phyloP scores from a whole-genome alignment of 192 early-diverging fungal species.

The Backusella mclennaniae region DNA sequence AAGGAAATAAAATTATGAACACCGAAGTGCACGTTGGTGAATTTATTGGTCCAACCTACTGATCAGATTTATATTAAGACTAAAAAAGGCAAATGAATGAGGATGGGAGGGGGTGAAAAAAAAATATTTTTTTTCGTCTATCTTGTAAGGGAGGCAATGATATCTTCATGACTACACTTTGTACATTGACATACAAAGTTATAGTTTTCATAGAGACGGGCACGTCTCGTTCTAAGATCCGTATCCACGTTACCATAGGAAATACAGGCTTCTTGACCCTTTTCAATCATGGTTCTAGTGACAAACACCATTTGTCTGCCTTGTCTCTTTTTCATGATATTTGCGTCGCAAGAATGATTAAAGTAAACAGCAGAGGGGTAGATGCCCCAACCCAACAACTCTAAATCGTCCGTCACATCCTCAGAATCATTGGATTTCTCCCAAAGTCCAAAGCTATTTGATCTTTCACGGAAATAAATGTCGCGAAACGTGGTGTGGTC shows the following conservation, averaged over 20 bases:
- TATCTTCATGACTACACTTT: slow-evolving; percentile 50
- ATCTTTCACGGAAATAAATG: slow-evolving; percentile 60
- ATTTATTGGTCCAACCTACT: not conserved
- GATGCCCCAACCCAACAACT: slow-evolving; percentile 57
- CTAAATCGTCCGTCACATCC: slow-evolving; percentile 33
- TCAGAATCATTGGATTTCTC: slow-evolving; percentile 41
- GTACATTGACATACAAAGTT: slow-evolving; percentile 60
- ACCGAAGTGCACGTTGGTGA: not conserved
- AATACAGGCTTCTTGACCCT: slow-evolving; percentile 62
- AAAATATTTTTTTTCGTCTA: not conserved
- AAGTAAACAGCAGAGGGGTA: slow-evolving; percentile 65
- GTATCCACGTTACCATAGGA: slow-evolving; percentile 58
- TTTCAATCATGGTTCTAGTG: slow-evolving; percentile 34
- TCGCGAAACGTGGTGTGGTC: slow-evolving; percentile 47
- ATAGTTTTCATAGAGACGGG: slow-evolving; percentile 53
- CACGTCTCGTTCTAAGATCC: slow-evolving; percentile 35
- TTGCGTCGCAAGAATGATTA: slow-evolving; percentile 67
- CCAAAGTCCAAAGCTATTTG: slow-evolving; percentile 72
- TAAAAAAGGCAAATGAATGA: not conserved
- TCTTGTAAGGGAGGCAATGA: not conserved
- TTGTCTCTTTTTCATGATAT: slow-evolving; percentile 46
- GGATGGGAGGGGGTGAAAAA: not conserved
- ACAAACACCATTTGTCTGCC: slow-evolving; percentile 51
- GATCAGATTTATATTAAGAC: not conserved
- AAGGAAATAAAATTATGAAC: not conserved